phyloP scores from a whole-genome alignment of 1,284 basidiomycete species.

The Heterobasidion parviporum region DNA sequence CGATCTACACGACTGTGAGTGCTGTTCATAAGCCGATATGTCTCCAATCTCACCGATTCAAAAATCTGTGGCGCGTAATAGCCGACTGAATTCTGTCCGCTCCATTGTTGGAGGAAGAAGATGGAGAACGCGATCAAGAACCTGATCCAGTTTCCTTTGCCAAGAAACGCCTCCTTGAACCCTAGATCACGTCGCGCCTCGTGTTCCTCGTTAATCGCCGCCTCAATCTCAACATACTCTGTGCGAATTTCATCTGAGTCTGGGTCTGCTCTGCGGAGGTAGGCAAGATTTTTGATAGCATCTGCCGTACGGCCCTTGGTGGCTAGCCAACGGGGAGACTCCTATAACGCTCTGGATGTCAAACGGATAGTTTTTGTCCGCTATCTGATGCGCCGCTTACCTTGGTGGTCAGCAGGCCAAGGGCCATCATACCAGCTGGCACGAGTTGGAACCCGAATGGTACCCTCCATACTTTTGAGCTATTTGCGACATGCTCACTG shows the following conservation, averaged over 20 bases:
- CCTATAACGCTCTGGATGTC: conserved; percentile 7
- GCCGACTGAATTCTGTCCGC: conserved; percentile 52
- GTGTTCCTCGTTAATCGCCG: conserved; percentile 55
- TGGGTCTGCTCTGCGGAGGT: conserved; percentile 47
- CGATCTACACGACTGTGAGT: conserved; percentile 34
- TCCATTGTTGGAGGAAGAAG: conserved; percentile 59
- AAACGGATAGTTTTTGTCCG: neutral
- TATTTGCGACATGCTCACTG: conserved; percentile 39
- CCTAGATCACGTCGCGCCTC: conserved; percentile 49
- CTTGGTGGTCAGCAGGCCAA: conserved; percentile 66
- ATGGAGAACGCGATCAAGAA: conserved; percentile 63
- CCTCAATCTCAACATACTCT: conserved; percentile 58
- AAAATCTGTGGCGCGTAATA: conserved; percentile 79
- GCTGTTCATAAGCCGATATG: conserved; percentile 10
- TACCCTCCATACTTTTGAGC: conserved; percentile 56
- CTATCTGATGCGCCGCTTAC: conserved; percentile 16
- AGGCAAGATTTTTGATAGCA: conserved; percentile 28
- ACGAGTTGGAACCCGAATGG: conserved; percentile 73
- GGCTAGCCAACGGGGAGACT: conserved; percentile 29
- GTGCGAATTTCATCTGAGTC: conserved; percentile 41
- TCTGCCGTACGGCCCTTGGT: conserved; percentile 26
- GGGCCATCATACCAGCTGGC: conserved; percentile 68
- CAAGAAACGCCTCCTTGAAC: conserved; percentile 60
- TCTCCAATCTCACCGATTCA: conserved; percentile 39
- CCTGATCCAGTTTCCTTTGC: conserved; percentile 65